These are phyloP conservation scores for Prunus fruticosa DNA, from an alignment of 306 rosid species.

Conservation along the genomic window DNA sequence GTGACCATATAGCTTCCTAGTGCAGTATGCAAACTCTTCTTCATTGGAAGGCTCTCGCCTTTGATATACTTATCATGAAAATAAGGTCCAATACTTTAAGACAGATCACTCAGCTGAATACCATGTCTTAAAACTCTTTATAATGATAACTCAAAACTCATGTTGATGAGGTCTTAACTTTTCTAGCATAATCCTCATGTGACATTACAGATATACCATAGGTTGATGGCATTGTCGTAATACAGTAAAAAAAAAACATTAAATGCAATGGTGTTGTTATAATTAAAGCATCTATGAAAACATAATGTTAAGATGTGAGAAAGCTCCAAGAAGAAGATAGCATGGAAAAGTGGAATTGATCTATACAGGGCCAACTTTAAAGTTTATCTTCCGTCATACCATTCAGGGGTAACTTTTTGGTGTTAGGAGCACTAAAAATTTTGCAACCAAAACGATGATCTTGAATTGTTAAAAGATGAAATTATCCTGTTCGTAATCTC, in stretches of 20 bases:
- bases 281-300: not conserved
- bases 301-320: not conserved
- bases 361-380: not conserved
- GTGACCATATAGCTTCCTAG: not conserved
- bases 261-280: slow-evolving; percentile 1
- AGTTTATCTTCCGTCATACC: not conserved
- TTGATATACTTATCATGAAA: not conserved
- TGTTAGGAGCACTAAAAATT: not conserved
- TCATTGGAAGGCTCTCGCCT: not conserved
- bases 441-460: not conserved
- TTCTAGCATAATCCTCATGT: not conserved
- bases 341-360: not conserved
- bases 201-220: not conserved
- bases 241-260: not conserved
- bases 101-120: not conserved
- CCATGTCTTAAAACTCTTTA: not conserved
- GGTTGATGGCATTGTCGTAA: not conserved
- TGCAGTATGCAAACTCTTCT: not conserved
- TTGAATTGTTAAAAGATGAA: not conserved
- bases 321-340: not conserved
- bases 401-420: not conserved
- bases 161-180: not conserved
- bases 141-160: not conserved
- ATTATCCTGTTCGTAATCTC: not conserved
- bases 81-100: not conserved